Base-by-base conservation (phyloP, 1,284 basidiomycete species). In the Ganoderma sinense region DNA sequence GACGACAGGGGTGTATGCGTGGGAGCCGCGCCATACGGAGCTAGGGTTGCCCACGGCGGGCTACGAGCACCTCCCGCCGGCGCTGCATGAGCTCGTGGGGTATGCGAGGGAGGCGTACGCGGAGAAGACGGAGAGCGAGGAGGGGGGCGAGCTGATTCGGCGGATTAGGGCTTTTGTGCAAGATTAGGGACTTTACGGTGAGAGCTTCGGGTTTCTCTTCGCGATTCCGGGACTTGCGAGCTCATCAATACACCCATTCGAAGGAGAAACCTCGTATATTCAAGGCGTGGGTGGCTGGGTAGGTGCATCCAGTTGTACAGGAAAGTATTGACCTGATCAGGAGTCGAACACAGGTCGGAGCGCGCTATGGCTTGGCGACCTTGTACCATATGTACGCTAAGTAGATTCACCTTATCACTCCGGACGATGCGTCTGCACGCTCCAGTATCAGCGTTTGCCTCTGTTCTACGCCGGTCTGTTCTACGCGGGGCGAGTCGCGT, bases 1-100 rank as follows among this genome's bases (percentile, higher is more conserved):
- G 20, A 13, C 4, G 18, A 31, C 55, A 16, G 29, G 55, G 16
- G 55, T 56, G 31, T 56, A 56, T 7, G 55, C 55, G 13, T 56
- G 55, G 55, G 31, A 33, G 3, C 29, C 29, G 29, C 55, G 55
- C 55, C 16, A 33, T 6, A 56, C 55, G 31, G 53, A 26, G 29
- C 29, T 56, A 6, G 29, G 29, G 7, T 20, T 6, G 7, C 55
- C 55, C 31, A 56, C 31, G 4, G 55, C 31, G 6, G 55, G 55
- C 4, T 56, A 56, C 31, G 55, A 56, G 29, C 55, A 56, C 29
- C 29, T 56, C 4, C 55, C 31, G 55, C 29, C 55, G 55, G 26
- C 55, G 55, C 55, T 56, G 20, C 55, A 56, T 18, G 55, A 56
- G 31, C 31, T 56, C 16, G 55, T 56, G 23, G 55, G 55, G 31